These are phyloP conservation scores for Glycyrrhiza uralensis DNA, from an alignment of 306 rosid species.

Conservation along the genomic window DNA sequence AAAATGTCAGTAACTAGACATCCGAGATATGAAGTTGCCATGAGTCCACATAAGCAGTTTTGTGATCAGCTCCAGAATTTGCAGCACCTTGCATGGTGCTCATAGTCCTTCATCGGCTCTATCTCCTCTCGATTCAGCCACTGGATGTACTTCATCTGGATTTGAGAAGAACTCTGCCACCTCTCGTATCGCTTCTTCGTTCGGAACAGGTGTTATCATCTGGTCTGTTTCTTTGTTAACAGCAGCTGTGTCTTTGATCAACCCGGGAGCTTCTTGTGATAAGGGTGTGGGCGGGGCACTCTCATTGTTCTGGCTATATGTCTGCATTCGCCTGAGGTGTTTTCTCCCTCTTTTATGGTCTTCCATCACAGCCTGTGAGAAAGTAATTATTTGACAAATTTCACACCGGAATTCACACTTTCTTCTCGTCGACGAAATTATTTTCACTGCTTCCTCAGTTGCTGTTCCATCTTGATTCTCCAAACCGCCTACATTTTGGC, in stretches of 20 bases:
- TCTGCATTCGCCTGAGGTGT: slow-evolving; percentile 25
- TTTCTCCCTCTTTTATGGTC: slow-evolving; percentile 45
- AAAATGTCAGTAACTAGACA: not conserved
- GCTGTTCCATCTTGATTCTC: not conserved
- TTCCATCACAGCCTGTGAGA: slow-evolving; percentile 21
- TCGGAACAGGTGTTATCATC: not conserved
- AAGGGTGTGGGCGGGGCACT: not conserved
- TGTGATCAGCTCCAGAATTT: not conserved
- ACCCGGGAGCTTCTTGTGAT: slow-evolving; percentile 3
- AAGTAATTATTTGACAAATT: slow-evolving; percentile 37
- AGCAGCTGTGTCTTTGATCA: slow-evolving; percentile 1
- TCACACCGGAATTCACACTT: slow-evolving; percentile 42
- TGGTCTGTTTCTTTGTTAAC: slow-evolving; percentile 7
- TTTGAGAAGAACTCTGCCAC: not conserved
- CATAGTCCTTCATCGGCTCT: not conserved
- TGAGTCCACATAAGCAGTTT: not conserved
- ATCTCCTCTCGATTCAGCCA: not conserved
- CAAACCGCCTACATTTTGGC: not conserved
- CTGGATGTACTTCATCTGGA: not conserved
- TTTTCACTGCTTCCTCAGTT: not conserved
- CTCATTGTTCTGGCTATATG: not conserved
- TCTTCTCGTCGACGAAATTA: not conserved
- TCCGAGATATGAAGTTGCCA: not conserved
- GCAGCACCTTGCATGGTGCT: not conserved
- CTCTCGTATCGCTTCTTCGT: slow-evolving; percentile 14